A percentile compares a stretch with the other conserved stretches of the same genome.
phyloP scores from a whole-genome alignment of 345 rosid genomes.

The Anacardium occidentale region DNA sequence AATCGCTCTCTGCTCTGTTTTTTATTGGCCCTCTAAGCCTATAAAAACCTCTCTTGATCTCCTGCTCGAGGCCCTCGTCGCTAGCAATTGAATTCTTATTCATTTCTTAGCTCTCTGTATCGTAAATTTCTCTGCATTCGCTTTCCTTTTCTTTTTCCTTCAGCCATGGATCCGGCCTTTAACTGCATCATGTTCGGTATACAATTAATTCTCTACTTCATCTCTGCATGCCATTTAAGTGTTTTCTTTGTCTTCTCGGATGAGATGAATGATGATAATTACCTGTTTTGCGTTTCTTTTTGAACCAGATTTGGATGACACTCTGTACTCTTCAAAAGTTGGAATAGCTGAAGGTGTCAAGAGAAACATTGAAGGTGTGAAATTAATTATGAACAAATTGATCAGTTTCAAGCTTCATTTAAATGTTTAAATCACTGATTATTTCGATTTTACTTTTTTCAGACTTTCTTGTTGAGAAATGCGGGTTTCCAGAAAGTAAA shows the following conservation, averaged over 20 bases:
- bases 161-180: conserved; percentile 53
- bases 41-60: conserved; percentile 17
- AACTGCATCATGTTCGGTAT: conserved; percentile 75
- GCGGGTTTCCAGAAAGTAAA: conserved; percentile 55
- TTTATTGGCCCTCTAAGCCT: background rate
- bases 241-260: background rate
- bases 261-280: background rate
- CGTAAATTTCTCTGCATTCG: background rate
- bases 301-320: conserved; percentile 88
- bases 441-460: background rate
- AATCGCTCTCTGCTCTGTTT: background rate
- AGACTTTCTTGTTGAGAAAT: conserved; percentile 78
- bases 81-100: background rate
- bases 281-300: background rate
- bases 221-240: background rate
- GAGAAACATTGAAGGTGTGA: conserved; percentile 74
- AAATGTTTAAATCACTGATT: background rate
- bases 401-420: background rate
- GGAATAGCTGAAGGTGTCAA: conserved; percentile 72
- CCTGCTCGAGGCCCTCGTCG: background rate
- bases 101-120: background rate
- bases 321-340: conserved; percentile 66
- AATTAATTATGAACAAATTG: background rate
- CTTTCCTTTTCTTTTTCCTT: conserved; percentile 10
- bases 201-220: background rate